Base-by-base conservation (phyloP, 257 asterid species). In the Solanum pimpinellifolium region DNA sequence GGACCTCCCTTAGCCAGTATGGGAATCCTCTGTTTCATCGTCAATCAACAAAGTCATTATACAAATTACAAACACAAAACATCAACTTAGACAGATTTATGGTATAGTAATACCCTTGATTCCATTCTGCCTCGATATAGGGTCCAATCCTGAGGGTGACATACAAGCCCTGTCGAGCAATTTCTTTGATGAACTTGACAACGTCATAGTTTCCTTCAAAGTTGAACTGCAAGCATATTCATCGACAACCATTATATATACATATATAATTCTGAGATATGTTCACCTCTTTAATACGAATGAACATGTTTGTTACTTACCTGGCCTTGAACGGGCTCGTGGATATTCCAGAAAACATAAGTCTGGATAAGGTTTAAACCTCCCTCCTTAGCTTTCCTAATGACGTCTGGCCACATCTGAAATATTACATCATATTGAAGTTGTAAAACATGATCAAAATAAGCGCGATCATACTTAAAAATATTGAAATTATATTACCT, bases 101-200 rank as follows among this genome's bases (percentile, higher is more conserved):
- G 14, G 14, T 41, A 18, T 41, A 66, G 66, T 0, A 35, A 25
- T 91, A 94, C 98, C 98, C 98, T 66, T 91, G 31, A 86, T 93
- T 95, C 98, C 98, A 94, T 92, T 95, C 98, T 35, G 96, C 94
- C 88, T 95, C 98, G 25, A 95, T 92, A 86, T 92, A 94, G 83
- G 98, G 98, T 69, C 98, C 98, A 59, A 94, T 82, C 56, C 98
- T 89, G 80, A 95, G 98, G 9, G 95, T 94, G 11, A 92, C 98
- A 93, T 93, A 95, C 93, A 95, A 27, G 20, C 96, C 98, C 74
- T 83, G 84, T 10, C 92, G 94, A 14, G 91, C 93, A 39, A 95
- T 86, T 88, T 90, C 21, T 66, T 86, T 94, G 85, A 95, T 86
- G 93, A 91, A 95, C 65, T 83, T 95, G 87, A 95, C 74, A 52